A percentile compares a stretch with the other conserved stretches of the same genome.
phyloP scores from a whole-genome alignment of 208 protist genomes.

The Porcisia hertigi region DNA sequence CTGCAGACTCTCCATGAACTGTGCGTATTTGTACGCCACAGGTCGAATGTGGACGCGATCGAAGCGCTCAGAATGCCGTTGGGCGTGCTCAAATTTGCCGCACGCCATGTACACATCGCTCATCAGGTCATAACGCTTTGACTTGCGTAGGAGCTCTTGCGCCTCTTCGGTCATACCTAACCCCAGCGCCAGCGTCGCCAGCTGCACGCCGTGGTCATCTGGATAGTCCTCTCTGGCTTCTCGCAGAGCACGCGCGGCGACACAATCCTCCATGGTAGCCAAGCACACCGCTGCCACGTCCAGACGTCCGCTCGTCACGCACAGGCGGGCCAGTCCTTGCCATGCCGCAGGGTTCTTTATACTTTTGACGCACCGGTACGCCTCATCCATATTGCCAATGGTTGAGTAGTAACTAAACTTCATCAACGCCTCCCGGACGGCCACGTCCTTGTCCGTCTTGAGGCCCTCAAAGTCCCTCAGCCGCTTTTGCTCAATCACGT shows the following conservation, averaged over 20 bases:
- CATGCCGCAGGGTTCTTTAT: conserved; percentile 94
- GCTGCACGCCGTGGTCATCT: conserved; percentile 86
- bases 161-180: conserved; percentile 94
- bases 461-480: conserved; percentile 94
- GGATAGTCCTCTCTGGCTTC: conserved; percentile 83
- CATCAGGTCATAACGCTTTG: conserved; percentile 93
- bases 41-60: conserved; percentile 93
- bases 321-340: conserved; percentile 96
- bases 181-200: conserved; percentile 95
- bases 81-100: conserved; percentile 94
- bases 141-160: conserved; percentile 75
- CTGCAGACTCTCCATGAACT: conserved; percentile 94
- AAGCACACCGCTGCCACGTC: conserved; percentile 96
- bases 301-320: conserved; percentile 92
- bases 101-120: conserved; percentile 92
- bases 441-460: conserved; percentile 84
- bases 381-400: conserved; percentile 97
- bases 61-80: conserved; percentile 85
- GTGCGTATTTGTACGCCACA: conserved; percentile 94
- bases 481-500: conserved; percentile 89
- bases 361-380: conserved; percentile 95
- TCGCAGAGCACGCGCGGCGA: conserved; percentile 87
- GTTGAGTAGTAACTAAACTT: conserved; percentile 97
- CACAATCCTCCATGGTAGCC: conserved; percentile 94
- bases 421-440: conserved; percentile 92